These are phyloP conservation scores for Lagerstroemia speciosa DNA, from an alignment of 345 rosid genomes.

Conservation along the genomic window DNA sequence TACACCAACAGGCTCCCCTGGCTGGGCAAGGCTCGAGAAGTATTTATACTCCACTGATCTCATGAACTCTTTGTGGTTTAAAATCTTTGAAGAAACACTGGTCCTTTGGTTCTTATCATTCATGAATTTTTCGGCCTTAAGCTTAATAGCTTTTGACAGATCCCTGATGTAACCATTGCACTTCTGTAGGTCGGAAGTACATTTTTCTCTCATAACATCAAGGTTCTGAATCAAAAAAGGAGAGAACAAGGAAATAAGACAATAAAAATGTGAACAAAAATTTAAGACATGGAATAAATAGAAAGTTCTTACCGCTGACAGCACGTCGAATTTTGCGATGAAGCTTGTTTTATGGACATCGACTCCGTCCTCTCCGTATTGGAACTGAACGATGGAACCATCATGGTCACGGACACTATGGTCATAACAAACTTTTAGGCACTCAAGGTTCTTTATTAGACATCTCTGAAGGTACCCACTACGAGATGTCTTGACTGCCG, in stretches of 20 bases:
- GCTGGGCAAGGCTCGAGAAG: constrained; percentile 86
- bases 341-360: constrained; percentile 89
- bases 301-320: constrained; percentile 48
- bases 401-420: constrained; percentile 94
- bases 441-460: constrained; percentile 89
- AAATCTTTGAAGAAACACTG: constrained; percentile 7
- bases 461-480: constrained; percentile 99
- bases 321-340: constrained; percentile 58
- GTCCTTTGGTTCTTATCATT: constrained; percentile 9
- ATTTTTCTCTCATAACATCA: constrained; percentile 44
- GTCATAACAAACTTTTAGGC: constrained; percentile 80
- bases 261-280: constrained; percentile 6
- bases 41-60: constrained; percentile 61
- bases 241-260: constrained; percentile 7
- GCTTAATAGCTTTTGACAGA: constrained; percentile 55
- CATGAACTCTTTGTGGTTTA: constrained; percentile 41
- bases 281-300: constrained; percentile 7
- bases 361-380: constrained; percentile 95
- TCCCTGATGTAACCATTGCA: constrained; percentile 43
- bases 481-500: constrained; percentile 98
- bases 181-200: constrained; percentile 27
- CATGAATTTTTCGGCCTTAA: constrained; percentile 50
- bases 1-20: constrained; percentile 97
- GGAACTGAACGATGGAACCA: constrained; percentile 86
- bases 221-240: constrained; percentile 48